These are phyloP conservation scores for Lachnellula hyalina DNA, from an alignment of 2,329 filamentous ascomycete genomes.

Conservation along the genomic window DNA sequence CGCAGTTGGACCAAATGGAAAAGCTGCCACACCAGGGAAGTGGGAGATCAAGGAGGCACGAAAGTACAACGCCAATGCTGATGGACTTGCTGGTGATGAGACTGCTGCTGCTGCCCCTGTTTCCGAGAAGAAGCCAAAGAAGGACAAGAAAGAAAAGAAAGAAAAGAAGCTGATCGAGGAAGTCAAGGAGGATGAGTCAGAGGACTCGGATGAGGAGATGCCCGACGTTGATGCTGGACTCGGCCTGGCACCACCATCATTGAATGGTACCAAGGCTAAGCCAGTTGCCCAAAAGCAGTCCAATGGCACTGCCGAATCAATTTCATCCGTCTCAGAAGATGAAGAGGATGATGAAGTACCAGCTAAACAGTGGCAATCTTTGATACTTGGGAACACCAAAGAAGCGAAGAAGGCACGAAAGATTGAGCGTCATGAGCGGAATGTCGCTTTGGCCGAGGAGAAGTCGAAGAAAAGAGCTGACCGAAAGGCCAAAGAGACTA, in stretches of 20 bases:
- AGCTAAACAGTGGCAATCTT: slow-evolving; percentile 14
- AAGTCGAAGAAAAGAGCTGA: slow-evolving; percentile 39
- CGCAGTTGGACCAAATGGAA: slow-evolving; percentile 69
- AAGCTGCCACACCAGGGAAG: slow-evolving; percentile 61
- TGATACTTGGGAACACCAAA: slow-evolving; percentile 23
- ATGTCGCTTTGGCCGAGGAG: slow-evolving; percentile 24
- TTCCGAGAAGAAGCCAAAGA: slow-evolving; percentile 40
- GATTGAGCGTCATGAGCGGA: slow-evolving; percentile 26
- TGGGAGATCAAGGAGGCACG: slow-evolving; percentile 88
- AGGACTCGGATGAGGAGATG: slow-evolving; percentile 25
- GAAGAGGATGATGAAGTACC: slow-evolving; percentile 13
- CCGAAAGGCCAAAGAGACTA: slow-evolving; percentile 26
- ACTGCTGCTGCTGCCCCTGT: slow-evolving; percentile 45
- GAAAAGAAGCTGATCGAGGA: slow-evolving; percentile 28
- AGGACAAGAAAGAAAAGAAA: slow-evolving; percentile 46
- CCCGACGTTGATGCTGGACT: slow-evolving; percentile 22
- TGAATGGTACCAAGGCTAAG: slow-evolving; percentile 23
- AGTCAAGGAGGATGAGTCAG: slow-evolving; percentile 22
- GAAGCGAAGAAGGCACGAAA: slow-evolving; percentile 26
- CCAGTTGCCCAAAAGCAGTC: slow-evolving; percentile 9
- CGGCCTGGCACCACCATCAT: slow-evolving; percentile 12
- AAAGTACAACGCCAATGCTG: slow-evolving; percentile 92
- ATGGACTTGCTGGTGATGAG: slow-evolving; percentile 70
- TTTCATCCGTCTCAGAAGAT: slow-evolving; percentile 8
- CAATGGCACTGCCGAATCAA: slow-evolving; percentile 6